Conservation (phyloP, 2,329 filamentous ascomycete genomes). For the Apiospora malaysiana region DNA sequence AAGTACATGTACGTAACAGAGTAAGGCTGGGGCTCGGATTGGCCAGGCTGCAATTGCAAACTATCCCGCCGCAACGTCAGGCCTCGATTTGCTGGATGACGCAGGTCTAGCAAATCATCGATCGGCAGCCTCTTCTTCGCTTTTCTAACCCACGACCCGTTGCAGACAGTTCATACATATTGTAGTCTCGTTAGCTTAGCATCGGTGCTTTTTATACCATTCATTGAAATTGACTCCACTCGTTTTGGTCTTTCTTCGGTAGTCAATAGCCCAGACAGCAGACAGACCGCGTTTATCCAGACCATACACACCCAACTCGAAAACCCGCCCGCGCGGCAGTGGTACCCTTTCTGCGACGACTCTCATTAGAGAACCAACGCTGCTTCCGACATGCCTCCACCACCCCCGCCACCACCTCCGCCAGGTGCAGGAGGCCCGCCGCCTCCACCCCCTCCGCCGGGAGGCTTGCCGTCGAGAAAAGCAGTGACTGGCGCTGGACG, state of each 20-base stretch:
- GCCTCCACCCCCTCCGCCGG: conserved; percentile 70
- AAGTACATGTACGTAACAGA: neutral
- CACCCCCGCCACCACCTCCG: conserved; percentile 74
- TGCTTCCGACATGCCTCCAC: conserved; percentile 52
- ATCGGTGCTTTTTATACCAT: neutral
- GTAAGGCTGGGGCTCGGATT: neutral
- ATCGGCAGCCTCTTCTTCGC: neutral
- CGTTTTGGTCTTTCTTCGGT: neutral
- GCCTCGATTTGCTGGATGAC: conserved; percentile 16
- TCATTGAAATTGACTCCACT: neutral
- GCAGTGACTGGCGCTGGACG: conserved; percentile 5
- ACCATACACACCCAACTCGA: neutral
- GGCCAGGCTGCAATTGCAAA: conserved; percentile 5
- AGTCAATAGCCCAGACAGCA: neutral
- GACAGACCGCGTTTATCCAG: neutral
- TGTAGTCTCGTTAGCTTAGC: neutral
- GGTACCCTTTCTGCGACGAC: neutral
- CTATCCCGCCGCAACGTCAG: conserved; percentile 10
- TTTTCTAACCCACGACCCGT: neutral
- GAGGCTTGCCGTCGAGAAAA: neutral
- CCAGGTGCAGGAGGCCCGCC: conserved; percentile 63
- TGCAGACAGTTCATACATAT: conserved; percentile 10
- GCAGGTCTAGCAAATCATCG: neutral
- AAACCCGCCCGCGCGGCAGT: conserved; percentile 8
- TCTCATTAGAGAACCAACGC: neutral